These are phyloP conservation scores for Colletotrichum gloeosporioides DNA, from an alignment of 2,329 filamentous ascomycete species.

Conservation along the genomic window DNA sequence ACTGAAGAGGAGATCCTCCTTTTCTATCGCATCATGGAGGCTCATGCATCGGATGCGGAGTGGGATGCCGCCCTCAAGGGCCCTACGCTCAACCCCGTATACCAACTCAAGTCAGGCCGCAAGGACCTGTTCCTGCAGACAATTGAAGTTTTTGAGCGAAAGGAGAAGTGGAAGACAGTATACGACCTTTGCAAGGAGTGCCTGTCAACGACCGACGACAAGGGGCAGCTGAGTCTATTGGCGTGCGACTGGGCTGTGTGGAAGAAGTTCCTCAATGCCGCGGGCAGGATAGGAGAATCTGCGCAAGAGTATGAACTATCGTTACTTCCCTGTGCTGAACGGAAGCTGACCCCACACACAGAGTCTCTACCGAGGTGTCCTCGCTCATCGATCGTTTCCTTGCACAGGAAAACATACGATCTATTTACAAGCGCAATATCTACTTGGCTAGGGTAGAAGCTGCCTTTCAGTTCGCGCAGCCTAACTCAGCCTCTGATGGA, in stretches of 20 bases:
- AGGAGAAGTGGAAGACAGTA: conserved; percentile 45
- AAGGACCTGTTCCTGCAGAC: conserved; percentile 53
- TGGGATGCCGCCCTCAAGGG: conserved; percentile 44
- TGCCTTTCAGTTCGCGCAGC: conserved; percentile 36
- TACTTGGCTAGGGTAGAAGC: conserved; percentile 42
- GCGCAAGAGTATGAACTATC: conserved; percentile 36
- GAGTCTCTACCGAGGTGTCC: conserved; percentile 3
- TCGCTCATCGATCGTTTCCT: conserved; percentile 15
- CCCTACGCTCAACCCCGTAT: conserved; percentile 44
- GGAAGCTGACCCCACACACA: background rate
- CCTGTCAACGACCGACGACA: conserved; percentile 42
- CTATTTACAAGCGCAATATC: conserved; percentile 46
- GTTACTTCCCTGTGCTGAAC: no score
- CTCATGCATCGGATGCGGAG: conserved; percentile 47
- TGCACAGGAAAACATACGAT: conserved; percentile 17
- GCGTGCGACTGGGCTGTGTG: conserved; percentile 51
- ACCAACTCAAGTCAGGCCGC: conserved; percentile 49
- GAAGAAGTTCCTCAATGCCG: conserved; percentile 44
- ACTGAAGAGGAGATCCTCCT: conserved; percentile 57
- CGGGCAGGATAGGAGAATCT: conserved; percentile 33
- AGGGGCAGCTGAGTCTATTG: conserved; percentile 42
- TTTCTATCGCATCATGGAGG: conserved; percentile 51
- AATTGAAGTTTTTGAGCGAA: conserved; percentile 39
- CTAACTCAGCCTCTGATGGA: background rate
- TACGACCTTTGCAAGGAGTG: conserved; percentile 50